These are phyloP conservation scores for Amanita rimosa DNA, from an alignment of 768 basidiomycete species.

Conservation along the genomic window DNA sequence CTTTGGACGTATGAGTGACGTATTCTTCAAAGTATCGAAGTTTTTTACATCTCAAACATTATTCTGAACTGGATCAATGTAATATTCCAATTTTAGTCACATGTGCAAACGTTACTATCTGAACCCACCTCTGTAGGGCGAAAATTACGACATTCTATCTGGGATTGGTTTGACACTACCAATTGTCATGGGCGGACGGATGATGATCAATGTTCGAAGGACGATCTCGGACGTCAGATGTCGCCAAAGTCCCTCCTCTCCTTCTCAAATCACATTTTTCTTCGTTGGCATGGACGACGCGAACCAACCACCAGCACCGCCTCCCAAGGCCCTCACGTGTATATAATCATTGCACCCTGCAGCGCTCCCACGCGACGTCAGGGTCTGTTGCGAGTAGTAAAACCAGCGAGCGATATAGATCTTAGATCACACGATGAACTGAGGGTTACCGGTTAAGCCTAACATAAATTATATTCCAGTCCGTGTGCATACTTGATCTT, in stretches of 20 bases:
- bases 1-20: neutral
- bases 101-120: neutral
- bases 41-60: neutral
- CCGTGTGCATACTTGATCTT: no score
- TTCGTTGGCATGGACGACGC: no score
- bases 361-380: no score
- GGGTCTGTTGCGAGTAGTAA: no score
- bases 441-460: no score
- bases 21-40: neutral
- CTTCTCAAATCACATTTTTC: neutral
- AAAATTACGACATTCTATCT: neutral
- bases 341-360: no score
- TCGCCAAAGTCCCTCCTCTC: neutral
- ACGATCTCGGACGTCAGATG: neutral
- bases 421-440: no score
- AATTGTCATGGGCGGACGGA: neutral
- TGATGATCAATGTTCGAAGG: constrained; percentile 2
- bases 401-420: no score
- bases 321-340: no score
- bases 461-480: no score
- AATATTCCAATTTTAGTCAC: no score
- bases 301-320: no score
- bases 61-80: neutral
- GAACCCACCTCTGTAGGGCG: neutral
- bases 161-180: neutral